Evolutionary conservation across 2,329 filamentous ascomycete genomes (phyloP), one percentile per base, ranked within the genome.

Genomic region (Aureobasidium sp.): DNA sequence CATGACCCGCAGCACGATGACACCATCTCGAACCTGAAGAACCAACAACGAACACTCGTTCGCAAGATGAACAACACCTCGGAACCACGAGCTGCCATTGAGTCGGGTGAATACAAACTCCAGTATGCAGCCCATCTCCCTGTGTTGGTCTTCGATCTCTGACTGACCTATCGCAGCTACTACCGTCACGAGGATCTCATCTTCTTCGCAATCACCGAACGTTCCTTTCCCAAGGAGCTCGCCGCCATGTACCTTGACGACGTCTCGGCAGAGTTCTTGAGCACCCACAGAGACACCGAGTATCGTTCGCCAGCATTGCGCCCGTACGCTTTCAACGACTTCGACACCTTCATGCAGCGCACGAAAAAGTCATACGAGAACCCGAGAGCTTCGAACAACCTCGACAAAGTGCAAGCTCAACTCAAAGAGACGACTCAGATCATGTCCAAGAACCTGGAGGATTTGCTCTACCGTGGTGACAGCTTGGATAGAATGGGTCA

Each of bases 381-480:
- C 74, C 85, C 88, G 59, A 86, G 94, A 65, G 94, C 94, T 17
- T 84, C 89, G 15, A 89, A 92, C 76, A 97, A 97, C 75, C 83
- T 99, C 61, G 90, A 95, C 75, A 91, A 93, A 76, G 80, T 99
- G 66, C 97, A 99, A 71, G 90, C 96, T 71, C 95, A 99, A 81
- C 83, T 99, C 66, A 88, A 92, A 73, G 94, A 97, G 75, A 95
- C 99, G 60, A 97, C 94, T 1, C 92, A 96, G 77, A 92, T 99
- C 71, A 99, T 99, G 95, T 97, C 92, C 60, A 97, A 97, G 84
- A 99, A 99, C 74, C 97, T 99, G 67, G 94, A 99, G 79, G 94
- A 99, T 74, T 78, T 99, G 70, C 79, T 99, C 57, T 99, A 99
- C 73, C 81, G 95, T 64, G 94, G 94, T 29, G 94, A 99, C 73